These are phyloP conservation scores for Lipomyces yamadae DNA, from an alignment of 805 yeast genomes.

Conservation along the genomic window DNA sequence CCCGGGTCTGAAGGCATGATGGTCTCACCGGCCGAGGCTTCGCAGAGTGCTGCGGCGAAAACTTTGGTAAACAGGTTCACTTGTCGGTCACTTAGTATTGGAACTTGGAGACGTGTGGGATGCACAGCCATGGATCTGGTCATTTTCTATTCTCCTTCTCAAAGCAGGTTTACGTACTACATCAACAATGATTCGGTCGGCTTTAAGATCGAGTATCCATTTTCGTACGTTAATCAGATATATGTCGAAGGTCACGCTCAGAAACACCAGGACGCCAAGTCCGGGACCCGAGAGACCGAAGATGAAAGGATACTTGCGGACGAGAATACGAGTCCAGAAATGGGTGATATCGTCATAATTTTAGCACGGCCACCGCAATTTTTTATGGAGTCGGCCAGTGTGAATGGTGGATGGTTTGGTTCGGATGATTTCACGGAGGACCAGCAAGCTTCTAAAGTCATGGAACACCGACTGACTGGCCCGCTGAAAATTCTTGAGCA, in stretches of 20 bases:
- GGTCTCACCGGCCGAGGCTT: constrained; percentile 12
- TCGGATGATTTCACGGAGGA: constrained; percentile 37
- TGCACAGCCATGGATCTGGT: constrained; percentile 31
- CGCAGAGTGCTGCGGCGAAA: not conserved
- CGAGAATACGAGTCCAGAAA: not conserved
- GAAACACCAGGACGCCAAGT: not conserved
- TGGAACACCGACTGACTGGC: constrained; percentile 35
- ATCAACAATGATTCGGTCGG: constrained; percentile 34
- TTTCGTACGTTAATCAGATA: constrained; percentile 26
- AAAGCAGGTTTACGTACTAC: constrained; percentile 29
- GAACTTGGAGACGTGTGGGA: constrained; percentile 36
- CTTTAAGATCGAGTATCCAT: constrained; percentile 34
- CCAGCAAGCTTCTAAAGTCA: constrained; percentile 29
- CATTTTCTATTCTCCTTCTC: constrained; percentile 28
- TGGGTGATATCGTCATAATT: constrained; percentile 30
- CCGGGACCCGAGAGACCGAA: not conserved
- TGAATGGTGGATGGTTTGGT: constrained; percentile 33
- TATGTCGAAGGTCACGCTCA: constrained; percentile 24
- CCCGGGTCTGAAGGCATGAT: constrained; percentile 18
- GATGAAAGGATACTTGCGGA: not conserved
- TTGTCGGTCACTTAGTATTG: constrained; percentile 31
- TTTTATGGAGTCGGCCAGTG: constrained; percentile 26
- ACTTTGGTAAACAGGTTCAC: constrained; percentile 22
- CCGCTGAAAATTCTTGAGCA: constrained; percentile 27
- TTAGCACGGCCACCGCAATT: constrained; percentile 30